Evolutionary conservation across 345 rosid species (phyloP), one percentile per base, ranked within the genome.

Genomic region (Citrus hindsii): DNA sequence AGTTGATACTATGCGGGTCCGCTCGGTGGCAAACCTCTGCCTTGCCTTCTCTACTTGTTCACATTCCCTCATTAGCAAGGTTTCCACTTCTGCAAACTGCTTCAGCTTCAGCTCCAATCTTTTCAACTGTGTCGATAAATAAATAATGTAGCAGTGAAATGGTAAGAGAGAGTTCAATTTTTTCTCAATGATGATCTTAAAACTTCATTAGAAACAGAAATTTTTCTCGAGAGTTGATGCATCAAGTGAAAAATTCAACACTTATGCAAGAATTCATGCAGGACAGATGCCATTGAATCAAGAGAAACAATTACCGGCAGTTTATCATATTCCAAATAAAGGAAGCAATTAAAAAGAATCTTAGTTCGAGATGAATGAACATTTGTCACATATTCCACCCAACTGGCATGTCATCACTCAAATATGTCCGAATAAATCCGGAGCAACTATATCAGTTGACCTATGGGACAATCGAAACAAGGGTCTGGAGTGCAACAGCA

Each of bases 51-150:
- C 98, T 69, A 93, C 97, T 88, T 96, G 99, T 78, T 96, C 98
- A 48, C 97, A 94, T 84, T 96, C 99, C 86, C 93, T 91, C 97
- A 94, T 92, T 76, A 96, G 85, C 80, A 92, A 72, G 75, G 97
- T 89, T 85, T 96, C 99, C 4, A 96, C 90, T 79, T 96, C 99
- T n/a, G 99, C 97, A 84, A 96, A 96, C 86, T 94, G 99, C 88
- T 96, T 96, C 88, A 94, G 86, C 86, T 96, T 96, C 74, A 96
- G 91, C 90, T 96, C 99, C 92, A 96, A 80, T 77, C 99, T 88
- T 88, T 94, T 96, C 88, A 96, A 74, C 99, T 96, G 88, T 76
- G 65, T 25, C 30, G 38, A 61, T 24, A 53, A 72, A 77, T 37
- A 78, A 61, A 35, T 65, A 12, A 19, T 77, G 13, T 10, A 51